Evolutionary conservation across 2,329 filamentous ascomycete species (phyloP), one percentile per base, ranked within the genome.

Genomic region (Cordyceps pruinosa): DNA sequence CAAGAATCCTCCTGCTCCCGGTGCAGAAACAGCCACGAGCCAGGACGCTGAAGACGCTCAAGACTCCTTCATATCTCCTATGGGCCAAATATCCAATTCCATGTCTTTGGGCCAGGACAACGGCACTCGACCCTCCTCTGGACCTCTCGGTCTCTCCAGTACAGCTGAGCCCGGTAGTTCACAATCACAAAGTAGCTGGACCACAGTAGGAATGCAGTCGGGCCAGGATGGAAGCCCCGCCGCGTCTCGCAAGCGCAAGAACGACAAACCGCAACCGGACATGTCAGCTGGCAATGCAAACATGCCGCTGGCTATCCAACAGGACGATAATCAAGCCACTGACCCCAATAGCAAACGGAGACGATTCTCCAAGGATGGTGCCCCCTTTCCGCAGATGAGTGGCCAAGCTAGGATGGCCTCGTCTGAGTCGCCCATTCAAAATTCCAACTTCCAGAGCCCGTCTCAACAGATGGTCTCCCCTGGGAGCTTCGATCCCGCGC

Each of bases 1-100:
- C 17, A 76, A 70, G 26, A 48, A 45, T 25, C 21, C 39, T 25
- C 2, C 39, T 19, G 8, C 46, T 17, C 15, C 34, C 12, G 30
- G 21, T 32, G 37, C 25, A 26, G 54, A 57, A 28, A 30, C 37
- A 4, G 34, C 19, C 13, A 19, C 46, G 6, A 32, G 17, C 19
- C 54, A 57, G 28, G 54, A 57, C 15, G 37, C 46, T 6, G 46
- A 57, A 30, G 54, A 50, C 23, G 25, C 54, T 28, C 54, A 57
- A 21, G 35, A 50, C 17, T 57, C 54, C 3, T 57, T 57, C 37
- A 34, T 57, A 23, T 57, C 54, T 7, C 46, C 54, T 4, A 50
- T 49, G 39, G 39, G 34, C 32, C 54, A 49, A 44, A 19, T 57
- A n/a, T 21, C 46, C 26, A 57, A 45, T 35, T 39, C 54, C 23